phyloP scores from a whole-genome alignment of 2,329 filamentous ascomycete species.

The Aspergillus pseudotamarii region DNA sequence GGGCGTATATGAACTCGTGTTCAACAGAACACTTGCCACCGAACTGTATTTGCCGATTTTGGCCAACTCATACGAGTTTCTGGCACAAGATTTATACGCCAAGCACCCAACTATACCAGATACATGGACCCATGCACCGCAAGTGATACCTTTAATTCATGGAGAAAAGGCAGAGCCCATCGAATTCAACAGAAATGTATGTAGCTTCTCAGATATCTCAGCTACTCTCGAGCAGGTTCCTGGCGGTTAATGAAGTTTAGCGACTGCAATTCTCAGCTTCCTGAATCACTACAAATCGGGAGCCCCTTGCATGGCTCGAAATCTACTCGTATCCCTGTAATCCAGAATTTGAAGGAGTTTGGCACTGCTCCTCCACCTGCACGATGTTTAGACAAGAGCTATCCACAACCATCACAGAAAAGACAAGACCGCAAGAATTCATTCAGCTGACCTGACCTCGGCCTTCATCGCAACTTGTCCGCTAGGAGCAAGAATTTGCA shows the following conservation, averaged over 20 bases:
- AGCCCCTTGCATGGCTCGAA: neutral
- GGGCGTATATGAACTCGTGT: slow-evolving; percentile 11
- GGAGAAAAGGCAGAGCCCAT: slow-evolving; percentile 11
- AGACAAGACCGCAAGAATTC: neutral
- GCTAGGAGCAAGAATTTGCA: slow-evolving; percentile 38
- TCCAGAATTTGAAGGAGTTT: neutral
- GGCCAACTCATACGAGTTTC: slow-evolving; percentile 7
- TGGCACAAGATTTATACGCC: slow-evolving; percentile 13
- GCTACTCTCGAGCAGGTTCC: neutral
- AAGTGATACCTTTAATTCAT: slow-evolving; percentile 8
- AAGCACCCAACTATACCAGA: slow-evolving; percentile 10
- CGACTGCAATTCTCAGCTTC: neutral
- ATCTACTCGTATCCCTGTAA: neutral
- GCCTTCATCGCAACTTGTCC: slow-evolving; percentile 43
- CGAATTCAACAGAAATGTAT: slow-evolving; percentile 10
- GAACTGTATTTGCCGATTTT: slow-evolving; percentile 11
- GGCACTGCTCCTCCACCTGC: neutral
- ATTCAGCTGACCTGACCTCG: slow-evolving; percentile 28
- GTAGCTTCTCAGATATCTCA: neutral
- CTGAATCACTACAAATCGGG: neutral
- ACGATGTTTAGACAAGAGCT: neutral
- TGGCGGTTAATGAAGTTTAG: neutral
- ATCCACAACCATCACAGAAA: neutral
- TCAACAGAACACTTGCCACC: slow-evolving; percentile 2
- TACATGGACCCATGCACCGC: slow-evolving; percentile 12